Base-by-base conservation (phyloP, 169 alveolate genomes). In the Babesia ovis region DNA sequence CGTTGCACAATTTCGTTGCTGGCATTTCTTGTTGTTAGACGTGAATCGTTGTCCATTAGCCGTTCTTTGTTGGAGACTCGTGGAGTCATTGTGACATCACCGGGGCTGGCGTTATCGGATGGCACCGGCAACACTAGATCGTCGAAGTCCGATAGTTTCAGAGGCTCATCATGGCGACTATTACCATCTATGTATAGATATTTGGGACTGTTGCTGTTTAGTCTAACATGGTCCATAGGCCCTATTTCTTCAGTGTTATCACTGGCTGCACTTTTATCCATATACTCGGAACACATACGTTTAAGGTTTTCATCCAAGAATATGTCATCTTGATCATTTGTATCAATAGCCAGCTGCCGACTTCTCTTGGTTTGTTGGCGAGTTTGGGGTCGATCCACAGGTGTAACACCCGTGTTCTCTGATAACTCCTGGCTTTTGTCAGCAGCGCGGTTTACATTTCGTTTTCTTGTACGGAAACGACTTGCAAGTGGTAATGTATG, bases 61-160 rank as follows among this genome's bases (percentile, higher is more conserved):
- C 46, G n/a, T 9, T 39, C n/a, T 39, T 39, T 8, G 14, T 39
- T 39, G n/a, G n/a, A n/a, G n/a, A n/a, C n/a, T n/a, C n/a, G n/a
- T n/a, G n/a, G n/a, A n/a, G n/a, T n/a, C n/a, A n/a, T n/a, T n/a
- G n/a, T n/a, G n/a, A n/a, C n/a, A n/a, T n/a, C n/a, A n/a, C n/a
- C n/a, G n/a, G n/a, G n/a, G n/a, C n/a, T n/a, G 22, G 29, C 16
- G 9, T 37, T 22, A 11, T 37, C n/a, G 32, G 18, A 9, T 4
- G 14, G 4, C 11, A 4, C 25, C 22, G 59, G 62, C 61, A 64
- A 25, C n/a, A 25, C 53, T 42, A 4, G 3, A 25, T 64, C 74
- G 61, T 45, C 61, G 37, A 64, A 64, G 50, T 64, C 74, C 18
- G 74, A 64, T 2, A 64, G 16, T 16, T 48, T 29, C 23, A 64